Conservation (phyloP, 176 grass and related monocot species). For the Avena eriantha region DNA sequence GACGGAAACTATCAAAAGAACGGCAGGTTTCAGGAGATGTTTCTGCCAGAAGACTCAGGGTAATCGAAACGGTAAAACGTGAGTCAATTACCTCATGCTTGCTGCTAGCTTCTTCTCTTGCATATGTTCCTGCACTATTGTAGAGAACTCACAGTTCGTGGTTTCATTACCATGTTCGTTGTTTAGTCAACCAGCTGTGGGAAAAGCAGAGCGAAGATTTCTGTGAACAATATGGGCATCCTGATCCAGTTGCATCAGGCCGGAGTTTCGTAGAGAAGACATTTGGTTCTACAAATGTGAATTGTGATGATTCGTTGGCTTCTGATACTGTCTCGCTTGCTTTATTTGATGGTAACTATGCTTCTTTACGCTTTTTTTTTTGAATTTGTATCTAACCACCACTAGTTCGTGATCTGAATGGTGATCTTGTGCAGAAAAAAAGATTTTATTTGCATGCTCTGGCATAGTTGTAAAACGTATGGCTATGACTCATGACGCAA, state of each 20-base stretch:
- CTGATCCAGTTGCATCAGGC: neutral
- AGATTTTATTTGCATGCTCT: slow-evolving; percentile 4
- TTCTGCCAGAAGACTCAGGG: neutral
- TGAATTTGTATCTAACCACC: neutral
- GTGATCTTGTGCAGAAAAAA: neutral
- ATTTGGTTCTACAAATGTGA: neutral
- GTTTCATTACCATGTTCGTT: neutral
- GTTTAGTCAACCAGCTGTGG: neutral
- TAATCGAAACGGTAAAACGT: neutral
- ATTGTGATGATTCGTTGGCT: neutral
- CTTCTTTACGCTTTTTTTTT: neutral
- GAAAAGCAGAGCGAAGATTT: neutral
- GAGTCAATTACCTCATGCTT: neutral
- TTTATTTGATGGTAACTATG: neutral
- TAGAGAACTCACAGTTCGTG: neutral
- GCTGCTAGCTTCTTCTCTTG: neutral
- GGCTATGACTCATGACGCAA: neutral
- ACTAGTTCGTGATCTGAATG: neutral
- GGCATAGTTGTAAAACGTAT: neutral
- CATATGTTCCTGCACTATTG: neutral
- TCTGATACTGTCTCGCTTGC: neutral
- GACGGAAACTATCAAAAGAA: neutral
- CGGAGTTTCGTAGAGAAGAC: neutral
- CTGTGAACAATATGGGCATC: neutral
- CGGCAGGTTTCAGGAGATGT: neutral